A percentile compares a stretch with the other conserved stretches of the same genome.
Evolutionary conservation across 1,284 basidiomycete species (phyloP).

Genomic region (Apiotrichum laibachii): DNA sequence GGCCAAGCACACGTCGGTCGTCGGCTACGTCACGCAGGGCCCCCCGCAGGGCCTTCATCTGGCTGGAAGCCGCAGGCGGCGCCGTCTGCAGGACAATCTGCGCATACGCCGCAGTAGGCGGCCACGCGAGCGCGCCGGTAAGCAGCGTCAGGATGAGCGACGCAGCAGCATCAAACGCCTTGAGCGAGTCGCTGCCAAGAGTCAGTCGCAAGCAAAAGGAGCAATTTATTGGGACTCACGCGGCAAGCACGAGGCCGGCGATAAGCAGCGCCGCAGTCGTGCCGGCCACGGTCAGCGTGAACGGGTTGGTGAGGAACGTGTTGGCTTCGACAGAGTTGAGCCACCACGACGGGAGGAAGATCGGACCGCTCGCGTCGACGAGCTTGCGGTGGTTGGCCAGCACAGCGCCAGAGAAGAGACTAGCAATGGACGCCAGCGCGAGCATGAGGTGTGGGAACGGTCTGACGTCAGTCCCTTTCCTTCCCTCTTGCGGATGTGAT

Average conservation of each 20-base stretch:
- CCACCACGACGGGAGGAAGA: constrained; percentile 36
- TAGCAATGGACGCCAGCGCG: constrained; percentile 54
- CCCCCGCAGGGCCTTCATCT: constrained; percentile 73
- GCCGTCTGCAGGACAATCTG: constrained; percentile 82
- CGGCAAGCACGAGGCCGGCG: constrained; percentile 50
- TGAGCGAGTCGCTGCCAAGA: constrained; percentile 52
- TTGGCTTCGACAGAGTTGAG: constrained; percentile 23
- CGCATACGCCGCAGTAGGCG: constrained; percentile 72
- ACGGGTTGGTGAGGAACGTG: constrained; percentile 52
- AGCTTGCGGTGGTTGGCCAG: constrained; percentile 68
- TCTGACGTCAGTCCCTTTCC: constrained; percentile 23
- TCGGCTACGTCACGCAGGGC: constrained; percentile 70
- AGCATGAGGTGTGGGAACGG: constrained; percentile 61
- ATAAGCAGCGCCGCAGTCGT: constrained; percentile 50
- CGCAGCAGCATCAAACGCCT: constrained; percentile 68
- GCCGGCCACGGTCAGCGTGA: constrained; percentile 50
- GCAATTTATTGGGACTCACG: constrained; percentile 50
- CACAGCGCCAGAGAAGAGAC: constrained; percentile 55
- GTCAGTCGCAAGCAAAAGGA: constrained; percentile 14
- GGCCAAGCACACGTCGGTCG: constrained; percentile 34
- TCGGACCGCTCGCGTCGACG: constrained; percentile 54
- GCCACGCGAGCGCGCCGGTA: constrained; percentile 77
- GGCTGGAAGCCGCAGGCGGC: constrained; percentile 60
- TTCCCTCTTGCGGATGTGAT: constrained; percentile 21
- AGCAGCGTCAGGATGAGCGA: constrained; percentile 69